A percentile compares a stretch with the other conserved stretches of the same genome.
phyloP scores from a whole-genome alignment of 176 grass and related monocot genomes.

The Phoenix roebelenii region DNA sequence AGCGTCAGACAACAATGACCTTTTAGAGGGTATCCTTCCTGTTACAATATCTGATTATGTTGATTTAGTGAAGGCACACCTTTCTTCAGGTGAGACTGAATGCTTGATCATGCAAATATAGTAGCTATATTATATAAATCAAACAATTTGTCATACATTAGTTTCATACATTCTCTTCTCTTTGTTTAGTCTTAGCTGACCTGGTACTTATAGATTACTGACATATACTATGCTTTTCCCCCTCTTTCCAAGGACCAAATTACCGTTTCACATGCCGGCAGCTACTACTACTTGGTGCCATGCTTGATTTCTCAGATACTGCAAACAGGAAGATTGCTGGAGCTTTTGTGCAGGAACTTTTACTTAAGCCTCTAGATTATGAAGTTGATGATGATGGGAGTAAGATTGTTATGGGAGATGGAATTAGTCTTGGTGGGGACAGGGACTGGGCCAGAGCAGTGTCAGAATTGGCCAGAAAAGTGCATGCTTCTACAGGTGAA shows the following conservation, averaged over 20 bases:
- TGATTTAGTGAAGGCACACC: constrained; percentile 75
- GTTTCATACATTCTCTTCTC: too few species aligned
- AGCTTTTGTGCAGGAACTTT: constrained; percentile 67
- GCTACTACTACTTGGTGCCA: constrained; percentile 72
- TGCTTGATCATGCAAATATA: too few species aligned
- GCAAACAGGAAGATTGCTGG: constrained; percentile 63
- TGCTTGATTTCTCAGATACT: constrained; percentile 90
- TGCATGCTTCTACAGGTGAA: constrained; percentile 70
- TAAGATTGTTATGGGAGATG: constrained; percentile 75
- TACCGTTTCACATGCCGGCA: constrained; percentile 66
- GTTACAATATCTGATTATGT: constrained; percentile 68
- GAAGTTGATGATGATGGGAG: constrained; percentile 71
- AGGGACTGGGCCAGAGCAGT: constrained; percentile 75
- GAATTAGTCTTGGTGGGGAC: constrained; percentile 78
- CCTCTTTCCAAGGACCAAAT: constrained; percentile 55
- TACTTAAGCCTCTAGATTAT: constrained; percentile 57
- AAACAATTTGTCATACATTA: too few species aligned
- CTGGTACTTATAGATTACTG: too few species aligned
- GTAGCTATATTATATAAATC: too few species aligned
- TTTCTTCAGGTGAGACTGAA: constrained; percentile 74
- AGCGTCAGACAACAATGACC: constrained; percentile 88
- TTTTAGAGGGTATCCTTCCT: constrained; percentile 81
- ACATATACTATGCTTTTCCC: constrained; percentile 8
- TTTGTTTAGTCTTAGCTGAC: too few species aligned
- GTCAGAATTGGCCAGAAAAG: constrained; percentile 60